A percentile compares a stretch with the other conserved stretches of the same genome.
These are phyloP conservation scores for Exophiala oligosperma DNA, from an alignment of 2,329 filamentous ascomycete genomes.

Conservation along the genomic window DNA sequence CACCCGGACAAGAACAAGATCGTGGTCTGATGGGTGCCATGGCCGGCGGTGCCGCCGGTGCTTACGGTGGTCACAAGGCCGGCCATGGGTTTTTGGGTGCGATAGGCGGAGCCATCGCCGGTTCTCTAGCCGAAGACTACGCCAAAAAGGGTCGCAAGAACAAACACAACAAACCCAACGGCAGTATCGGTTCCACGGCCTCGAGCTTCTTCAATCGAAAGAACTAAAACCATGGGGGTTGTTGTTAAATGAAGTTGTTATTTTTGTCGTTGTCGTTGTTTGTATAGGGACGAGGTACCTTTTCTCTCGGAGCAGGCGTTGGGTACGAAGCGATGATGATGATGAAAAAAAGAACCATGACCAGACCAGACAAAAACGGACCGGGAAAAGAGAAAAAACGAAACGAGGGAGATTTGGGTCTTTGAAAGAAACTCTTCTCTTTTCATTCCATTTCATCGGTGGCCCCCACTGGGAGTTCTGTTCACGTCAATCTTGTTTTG, in stretches of 20 bases:
- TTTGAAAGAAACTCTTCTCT: too few species aligned
- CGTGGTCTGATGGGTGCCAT: slow-evolving; percentile 49
- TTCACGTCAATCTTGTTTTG: too few species aligned
- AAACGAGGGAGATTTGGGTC: too few species aligned
- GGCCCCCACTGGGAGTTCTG: too few species aligned
- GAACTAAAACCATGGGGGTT: background rate
- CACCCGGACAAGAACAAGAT: slow-evolving; percentile 30
- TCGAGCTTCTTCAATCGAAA: background rate
- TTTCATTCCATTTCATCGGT: too few species aligned
- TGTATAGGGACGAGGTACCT: too few species aligned
- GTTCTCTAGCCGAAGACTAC: slow-evolving; percentile 47
- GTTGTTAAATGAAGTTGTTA: background rate
- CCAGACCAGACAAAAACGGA: too few species aligned
- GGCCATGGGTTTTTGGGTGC: slow-evolving; percentile 49
- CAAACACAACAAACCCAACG: slow-evolving; percentile 3
- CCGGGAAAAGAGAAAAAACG: too few species aligned
- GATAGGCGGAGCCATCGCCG: slow-evolving; percentile 49
- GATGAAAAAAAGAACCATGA: too few species aligned
- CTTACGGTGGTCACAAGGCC: slow-evolving; percentile 48
- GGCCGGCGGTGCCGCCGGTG: slow-evolving; percentile 48
- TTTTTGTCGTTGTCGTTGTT: background rate
- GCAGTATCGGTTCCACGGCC: slow-evolving; percentile 5
- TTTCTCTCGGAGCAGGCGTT: background rate
- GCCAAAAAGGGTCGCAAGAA: slow-evolving; percentile 38
- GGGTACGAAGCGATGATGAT: slow-evolving; percentile 1